Base-by-base conservation (phyloP, 164 flowering plant genomes). In the Nymphaea thermarum region DNA sequence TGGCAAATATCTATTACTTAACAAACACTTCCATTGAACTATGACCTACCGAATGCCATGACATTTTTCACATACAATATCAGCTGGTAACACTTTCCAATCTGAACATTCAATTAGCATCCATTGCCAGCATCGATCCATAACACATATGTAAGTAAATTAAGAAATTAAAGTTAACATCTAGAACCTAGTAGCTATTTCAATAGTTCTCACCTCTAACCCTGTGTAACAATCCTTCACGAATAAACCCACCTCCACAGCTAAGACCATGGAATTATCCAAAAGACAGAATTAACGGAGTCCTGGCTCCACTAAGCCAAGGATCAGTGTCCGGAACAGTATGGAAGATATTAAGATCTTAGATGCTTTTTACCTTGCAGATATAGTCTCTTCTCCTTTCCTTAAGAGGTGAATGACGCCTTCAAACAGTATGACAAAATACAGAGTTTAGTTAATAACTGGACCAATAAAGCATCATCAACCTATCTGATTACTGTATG, bases 361-460 rank as follows among this genome's bases (percentile, higher is more conserved):
- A 73, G 59, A 68, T 68, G 80, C 68, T 66, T 85, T 47, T 88
- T 95, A 95, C 99, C 99, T 95, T 95, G 97, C 98, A 90, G 74
- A 85, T 78, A 89, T 95, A 95, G 60, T 92, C 99, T 79, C 97
- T 91, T 80, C 97, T 84, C 84, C 86, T 91, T 76, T 87, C 93
- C 82, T 84, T 88, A 80, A 85, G 83, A 67, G 98, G 99, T 82
- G 97, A 85, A 70, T 68, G 89, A 72, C 81, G 94, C 99, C 98
- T 95, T 95, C 96, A 95, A 25, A 47, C 5, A 47, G 94, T 78
- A 89, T 81, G 80, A 83, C 75, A 88, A 90, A 92, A 80, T 80
- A 93, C 43, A 64, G 44, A 64, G 63, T 91, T 95, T 87, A 95
- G 99, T 84, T 72, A 77, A 44, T 74, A 73, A 82, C 81, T 71